Evolutionary conservation across 345 rosid genomes (phyloP).

Genomic region (Eucalyptus marginata): DNA sequence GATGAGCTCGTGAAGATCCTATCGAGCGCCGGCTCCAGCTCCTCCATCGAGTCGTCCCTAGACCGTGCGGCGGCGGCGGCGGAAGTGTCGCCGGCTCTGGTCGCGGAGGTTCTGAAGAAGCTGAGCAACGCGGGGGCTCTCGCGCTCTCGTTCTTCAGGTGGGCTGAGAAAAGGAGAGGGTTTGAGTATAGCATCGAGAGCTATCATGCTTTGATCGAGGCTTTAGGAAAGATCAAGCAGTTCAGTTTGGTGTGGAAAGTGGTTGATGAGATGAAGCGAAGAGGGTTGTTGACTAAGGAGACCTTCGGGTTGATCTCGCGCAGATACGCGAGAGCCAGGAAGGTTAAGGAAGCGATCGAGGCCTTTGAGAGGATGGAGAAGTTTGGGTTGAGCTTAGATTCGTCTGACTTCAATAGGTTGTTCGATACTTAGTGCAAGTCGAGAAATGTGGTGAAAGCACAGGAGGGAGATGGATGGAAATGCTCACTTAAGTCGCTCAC

Average conservation of each 20-base stretch:
- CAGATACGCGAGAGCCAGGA: slow-evolving; percentile 61
- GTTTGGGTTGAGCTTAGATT: slow-evolving; percentile 46
- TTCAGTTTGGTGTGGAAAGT: slow-evolving; percentile 49
- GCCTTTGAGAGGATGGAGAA: slow-evolving; percentile 67
- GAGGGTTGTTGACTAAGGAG: slow-evolving; percentile 42
- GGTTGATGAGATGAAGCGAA: slow-evolving; percentile 55
- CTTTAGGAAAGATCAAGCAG: slow-evolving; percentile 81
- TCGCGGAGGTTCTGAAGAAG: slow-evolving; percentile 50
- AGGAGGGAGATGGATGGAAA: slow-evolving; percentile 7
- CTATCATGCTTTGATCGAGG: slow-evolving; percentile 62
- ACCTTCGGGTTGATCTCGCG: slow-evolving; percentile 65
- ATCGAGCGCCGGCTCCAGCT: slow-evolving; percentile 5
- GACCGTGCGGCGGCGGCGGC: slow-evolving; percentile 18
- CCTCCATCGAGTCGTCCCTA: slow-evolving; percentile 15
- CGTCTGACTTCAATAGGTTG: slow-evolving; percentile 52
- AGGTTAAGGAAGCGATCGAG: slow-evolving; percentile 55
- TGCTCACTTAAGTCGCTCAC: not conserved
- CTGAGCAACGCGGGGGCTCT: slow-evolving; percentile 66
- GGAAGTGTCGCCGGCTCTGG: slow-evolving; percentile 24
- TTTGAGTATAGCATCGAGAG: slow-evolving; percentile 35
- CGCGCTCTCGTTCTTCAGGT: slow-evolving; percentile 55
- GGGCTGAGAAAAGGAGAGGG: slow-evolving; percentile 68
- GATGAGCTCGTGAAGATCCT: slow-evolving; percentile 44
- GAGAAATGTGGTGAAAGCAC: slow-evolving; percentile 54
- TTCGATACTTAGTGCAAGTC: slow-evolving; percentile 56